Evolutionary conservation across 495 filamentous ascomycete genomes (phyloP), one percentile per base, ranked within the genome.

Genomic region (Penicillium cosmopolitanum): DNA sequence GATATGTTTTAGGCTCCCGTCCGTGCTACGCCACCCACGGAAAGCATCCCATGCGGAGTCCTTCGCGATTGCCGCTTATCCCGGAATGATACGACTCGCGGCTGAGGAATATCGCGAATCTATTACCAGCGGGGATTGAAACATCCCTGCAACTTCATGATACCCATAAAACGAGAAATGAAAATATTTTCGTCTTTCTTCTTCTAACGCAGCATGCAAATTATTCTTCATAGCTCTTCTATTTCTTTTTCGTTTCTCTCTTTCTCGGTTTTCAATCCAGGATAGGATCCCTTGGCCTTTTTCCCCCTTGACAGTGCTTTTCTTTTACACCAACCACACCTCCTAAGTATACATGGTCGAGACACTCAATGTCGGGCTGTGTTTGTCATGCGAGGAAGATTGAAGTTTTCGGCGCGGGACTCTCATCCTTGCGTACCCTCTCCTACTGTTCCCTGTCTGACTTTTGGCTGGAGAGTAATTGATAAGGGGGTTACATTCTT

Each of bases 301-400:
- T 23, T 43, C 34, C 6, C 11, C 6, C 19, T 51, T 35, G n/a
- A n/a, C n/a, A n/a, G n/a, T n/a, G n/a, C 33, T 8, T 51, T 38
- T 38, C 33, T 50, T 16, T 33, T 18, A 38, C 16, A 31, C 1
- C 35, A 40, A 23, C 16, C 16, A 16, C 46, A 48, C 78, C 75
- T 80, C 77, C 73, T 75, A 72, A 80, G 73, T 80, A 82, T 82
- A 74, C 78, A 77, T 75, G 73, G 75, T 74, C 75, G 71, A 70
- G 74, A 74, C 62, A 63, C 52, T 65, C 75, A 68, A 74, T 80
- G 76, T 80, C 71, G 70, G 77, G 64, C 70, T 79, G 70, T 80
- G 77, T 80, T 82, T 79, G 77, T 82, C 78, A 80, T 58, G 62
- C 67, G 78, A 80, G 78, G 79, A 44, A 81, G 67, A 80, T 72